phyloP scores from a whole-genome alignment of 495 filamentous ascomycete genomes.

The Pyrenopolyporus hunteri region DNA sequence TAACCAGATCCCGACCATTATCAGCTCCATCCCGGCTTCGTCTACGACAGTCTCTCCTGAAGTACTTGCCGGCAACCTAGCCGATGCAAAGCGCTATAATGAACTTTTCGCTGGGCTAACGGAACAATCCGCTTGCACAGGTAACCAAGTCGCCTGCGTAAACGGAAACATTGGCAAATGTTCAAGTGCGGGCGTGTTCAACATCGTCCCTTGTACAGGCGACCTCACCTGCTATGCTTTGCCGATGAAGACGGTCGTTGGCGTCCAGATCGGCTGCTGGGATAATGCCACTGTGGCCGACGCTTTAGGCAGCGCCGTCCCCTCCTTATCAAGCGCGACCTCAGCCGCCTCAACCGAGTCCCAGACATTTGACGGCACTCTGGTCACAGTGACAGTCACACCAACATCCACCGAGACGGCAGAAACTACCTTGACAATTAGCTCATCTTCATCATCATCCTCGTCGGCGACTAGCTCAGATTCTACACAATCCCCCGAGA shows the following conservation, averaged over 20 bases:
- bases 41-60: conserved; percentile 46
- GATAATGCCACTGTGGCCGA: conserved; percentile 35
- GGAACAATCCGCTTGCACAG: conserved; percentile 44
- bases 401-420: conserved; percentile 28
- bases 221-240: conserved; percentile 48
- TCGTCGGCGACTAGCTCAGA: background rate
- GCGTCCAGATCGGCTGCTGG: conserved; percentile 47
- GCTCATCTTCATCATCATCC: conserved; percentile 6
- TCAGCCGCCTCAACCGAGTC: conserved; percentile 8
- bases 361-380: background rate
- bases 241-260: conserved; percentile 48
- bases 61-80: conserved; percentile 45
- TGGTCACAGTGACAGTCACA: conserved; percentile 24
- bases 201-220: conserved; percentile 38
- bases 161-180: conserved; percentile 45
- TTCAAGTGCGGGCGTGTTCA: conserved; percentile 38
- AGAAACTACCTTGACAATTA: conserved; percentile 22
- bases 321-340: conserved; percentile 9
- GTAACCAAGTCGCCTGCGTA: conserved; percentile 51
- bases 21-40: conserved; percentile 41
- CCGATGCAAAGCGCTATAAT: conserved; percentile 48
- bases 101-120: conserved; percentile 46
- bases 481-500: conserved; percentile 7
- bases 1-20: conserved; percentile 45
- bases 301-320: conserved; percentile 35